A percentile compares a stretch with the other conserved stretches of the same genome.
Evolutionary conservation across 1,139 yeast genomes (phyloP).

Genomic region (Yamadazyma trypodendri): DNA sequence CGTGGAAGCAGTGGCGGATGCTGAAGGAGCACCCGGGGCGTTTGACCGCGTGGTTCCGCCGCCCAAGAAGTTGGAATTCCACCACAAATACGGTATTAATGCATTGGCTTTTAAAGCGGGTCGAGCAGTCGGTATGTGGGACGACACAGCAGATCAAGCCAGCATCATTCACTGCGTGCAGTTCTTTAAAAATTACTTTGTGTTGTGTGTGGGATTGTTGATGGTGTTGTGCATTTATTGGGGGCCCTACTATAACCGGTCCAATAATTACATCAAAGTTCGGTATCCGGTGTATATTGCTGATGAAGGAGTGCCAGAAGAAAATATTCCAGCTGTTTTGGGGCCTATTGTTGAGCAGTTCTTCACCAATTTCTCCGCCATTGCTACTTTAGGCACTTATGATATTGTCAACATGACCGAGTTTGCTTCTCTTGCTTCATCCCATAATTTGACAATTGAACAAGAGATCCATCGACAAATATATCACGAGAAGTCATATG

Average conservation of each 20-base stretch:
- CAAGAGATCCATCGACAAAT: conserved; percentile 29
- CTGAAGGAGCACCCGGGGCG: conserved; percentile 1
- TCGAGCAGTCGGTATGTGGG: conserved; percentile 29
- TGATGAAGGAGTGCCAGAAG: conserved; percentile 19
- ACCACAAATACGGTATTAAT: conserved; percentile 1
- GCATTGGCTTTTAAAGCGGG: not conserved
- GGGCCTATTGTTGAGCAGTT: conserved; percentile 24
- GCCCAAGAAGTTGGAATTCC: not conserved
- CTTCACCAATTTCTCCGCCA: conserved; percentile 22
- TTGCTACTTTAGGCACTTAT: conserved; percentile 23
- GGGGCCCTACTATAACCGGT: conserved; percentile 29
- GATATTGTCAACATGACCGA: conserved; percentile 22
- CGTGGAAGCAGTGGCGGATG: not conserved
- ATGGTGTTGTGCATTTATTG: conserved; percentile 29
- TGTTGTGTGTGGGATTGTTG: conserved; percentile 24
- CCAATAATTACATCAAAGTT: conserved; percentile 19
- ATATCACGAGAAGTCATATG: conserved; percentile 34
- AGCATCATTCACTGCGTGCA: conserved; percentile 19
- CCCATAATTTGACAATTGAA: conserved; percentile 20
- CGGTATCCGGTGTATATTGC: conserved; percentile 28
- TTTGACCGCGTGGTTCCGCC: not conserved
- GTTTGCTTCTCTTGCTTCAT: conserved; percentile 18
- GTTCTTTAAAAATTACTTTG: conserved; percentile 18
- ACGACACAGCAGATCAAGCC: conserved; percentile 23
- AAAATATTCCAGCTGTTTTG: conserved; percentile 24